Base-by-base conservation (phyloP, 2,329 filamentous ascomycete genomes). In the Venturia aucupariae region DNA sequence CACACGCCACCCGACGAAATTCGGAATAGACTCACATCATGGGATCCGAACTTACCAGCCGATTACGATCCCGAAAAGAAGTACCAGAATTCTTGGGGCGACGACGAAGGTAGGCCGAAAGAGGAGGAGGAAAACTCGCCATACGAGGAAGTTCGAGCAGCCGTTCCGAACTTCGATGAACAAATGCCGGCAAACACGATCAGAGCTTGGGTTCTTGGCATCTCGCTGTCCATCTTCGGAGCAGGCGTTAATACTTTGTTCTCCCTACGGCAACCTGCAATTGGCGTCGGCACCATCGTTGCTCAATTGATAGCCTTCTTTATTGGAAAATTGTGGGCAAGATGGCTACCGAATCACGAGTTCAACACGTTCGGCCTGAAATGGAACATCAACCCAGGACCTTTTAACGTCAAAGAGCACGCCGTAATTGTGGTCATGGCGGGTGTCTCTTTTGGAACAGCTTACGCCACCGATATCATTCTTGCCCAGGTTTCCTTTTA, bases 381-480 rank as follows among this genome's bases (percentile, higher is more conserved):
- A 66, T 84, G 84, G 71, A 84, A 84, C 68, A 74, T 86, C 41
- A 80, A 80, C 79, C 73, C 83, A 0, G 82, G 82, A 22, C 81
- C 78, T 24, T 86, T 86, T 74, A 86, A 85, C 73, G 81, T 80
- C 72, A 86, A 86, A 75, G 84, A 86, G 70, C 83, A 86, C 69
- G 81, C 84, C 61, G 75, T 85, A 46, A 84, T 86, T 68, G 83
- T 85, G 30, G 81, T 84, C 71, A 86, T 87, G 84, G 85, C 84
- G 1, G 86, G 85, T 71, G 84, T 85, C 69, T 75, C 82, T 5
- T 72, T 71, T 44, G 69, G 70, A n/a, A 69, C 73, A 6, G 86
- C 87, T 3, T 91, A 91, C 69, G 87, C 87, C 0, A 90, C 88
- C 0, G 88, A 91, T 68, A 86, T 90, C 38, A 82, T 92, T 55